Percentiles rank a stretch among this genome's conserved stretches.
Conservation (phyloP, 352 stramenopile genomes). For the Phytopythium mirpurense region DNA sequence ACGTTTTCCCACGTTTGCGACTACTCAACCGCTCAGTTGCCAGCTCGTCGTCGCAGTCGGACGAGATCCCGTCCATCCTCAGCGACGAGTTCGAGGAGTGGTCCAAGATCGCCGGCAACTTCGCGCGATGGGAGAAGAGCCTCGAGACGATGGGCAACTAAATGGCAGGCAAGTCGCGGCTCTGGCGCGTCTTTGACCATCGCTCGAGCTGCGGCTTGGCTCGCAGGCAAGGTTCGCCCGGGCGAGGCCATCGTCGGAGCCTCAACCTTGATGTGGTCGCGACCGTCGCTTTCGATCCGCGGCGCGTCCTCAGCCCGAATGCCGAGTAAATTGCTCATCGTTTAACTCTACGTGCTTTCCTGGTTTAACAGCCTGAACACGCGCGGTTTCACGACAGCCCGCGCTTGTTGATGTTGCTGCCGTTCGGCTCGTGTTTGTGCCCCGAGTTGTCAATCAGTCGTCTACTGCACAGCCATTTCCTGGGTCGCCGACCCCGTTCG, state of each 20-base stretch:
- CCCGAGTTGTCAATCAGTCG: background rate
- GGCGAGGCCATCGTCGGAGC: too few species aligned
- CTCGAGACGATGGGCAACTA: constrained; percentile 83
- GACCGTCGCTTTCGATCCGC: background rate
- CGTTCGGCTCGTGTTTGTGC: background rate
- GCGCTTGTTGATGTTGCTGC: background rate
- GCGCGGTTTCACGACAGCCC: too few species aligned
- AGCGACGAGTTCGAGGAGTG: constrained; percentile 85
- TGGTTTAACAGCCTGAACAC: background rate
- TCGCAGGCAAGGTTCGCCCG: too few species aligned
- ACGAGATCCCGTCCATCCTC: constrained; percentile 75
- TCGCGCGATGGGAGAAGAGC: constrained; percentile 86
- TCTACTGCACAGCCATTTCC: background rate
- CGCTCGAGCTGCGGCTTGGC: background rate
- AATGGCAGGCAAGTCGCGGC: constrained; percentile 11
- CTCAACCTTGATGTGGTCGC: too few species aligned
- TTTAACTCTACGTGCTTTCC: background rate
- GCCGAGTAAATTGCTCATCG: constrained; percentile 5
- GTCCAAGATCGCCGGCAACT: constrained; percentile 81
- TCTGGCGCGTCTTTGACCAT: background rate
- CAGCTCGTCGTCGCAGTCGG: constrained; percentile 32
- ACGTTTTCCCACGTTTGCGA: too few species aligned
- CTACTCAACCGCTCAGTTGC: constrained; percentile 21
- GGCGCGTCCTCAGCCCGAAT: background rate
- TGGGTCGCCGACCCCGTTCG: background rate